These are phyloP conservation scores for Zymoseptoria brevis DNA, from an alignment of 2,329 filamentous ascomycete species.

Conservation along the genomic window DNA sequence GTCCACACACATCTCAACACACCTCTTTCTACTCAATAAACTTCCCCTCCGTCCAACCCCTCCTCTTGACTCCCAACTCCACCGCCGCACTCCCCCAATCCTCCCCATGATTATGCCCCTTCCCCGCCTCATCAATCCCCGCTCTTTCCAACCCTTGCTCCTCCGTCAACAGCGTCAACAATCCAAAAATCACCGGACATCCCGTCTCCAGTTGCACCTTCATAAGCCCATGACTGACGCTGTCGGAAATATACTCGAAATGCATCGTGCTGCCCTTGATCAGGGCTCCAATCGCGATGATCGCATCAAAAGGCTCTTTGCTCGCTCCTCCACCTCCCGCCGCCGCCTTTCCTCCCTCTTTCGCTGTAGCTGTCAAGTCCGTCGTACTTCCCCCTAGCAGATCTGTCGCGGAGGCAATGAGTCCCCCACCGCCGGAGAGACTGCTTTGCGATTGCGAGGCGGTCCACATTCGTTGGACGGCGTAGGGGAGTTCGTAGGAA, in stretches of 20 bases:
- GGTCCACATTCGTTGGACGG: constrained; percentile 65
- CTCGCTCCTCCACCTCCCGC: constrained; percentile 20
- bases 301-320: constrained; percentile 71
- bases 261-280: constrained; percentile 99
- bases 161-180: constrained; percentile 81
- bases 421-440: constrained; percentile 48
- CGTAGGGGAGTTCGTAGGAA: constrained; percentile 88
- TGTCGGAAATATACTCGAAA: constrained; percentile 95
- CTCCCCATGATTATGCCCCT: constrained; percentile 84
- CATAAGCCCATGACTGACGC: constrained; percentile 88
- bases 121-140: constrained; percentile 49
- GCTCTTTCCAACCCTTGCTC: constrained; percentile 81
- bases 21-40: constrained; percentile 38
- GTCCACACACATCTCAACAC: background rate
- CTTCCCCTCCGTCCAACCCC: constrained; percentile 68
- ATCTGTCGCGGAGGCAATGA: constrained; percentile 62
- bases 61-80: constrained; percentile 83
- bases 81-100: constrained; percentile 95
- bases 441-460: constrained; percentile 51
- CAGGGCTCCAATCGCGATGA: constrained; percentile 89
- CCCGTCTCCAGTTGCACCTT: constrained; percentile 82
- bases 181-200: constrained; percentile 83
- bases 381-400: constrained; percentile 60
- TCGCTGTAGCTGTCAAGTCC: constrained; percentile 53
- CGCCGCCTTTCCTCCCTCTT: background rate